Conservation (phyloP, 1,139 yeast genomes). For the Geotrichum aggregatum region DNA sequence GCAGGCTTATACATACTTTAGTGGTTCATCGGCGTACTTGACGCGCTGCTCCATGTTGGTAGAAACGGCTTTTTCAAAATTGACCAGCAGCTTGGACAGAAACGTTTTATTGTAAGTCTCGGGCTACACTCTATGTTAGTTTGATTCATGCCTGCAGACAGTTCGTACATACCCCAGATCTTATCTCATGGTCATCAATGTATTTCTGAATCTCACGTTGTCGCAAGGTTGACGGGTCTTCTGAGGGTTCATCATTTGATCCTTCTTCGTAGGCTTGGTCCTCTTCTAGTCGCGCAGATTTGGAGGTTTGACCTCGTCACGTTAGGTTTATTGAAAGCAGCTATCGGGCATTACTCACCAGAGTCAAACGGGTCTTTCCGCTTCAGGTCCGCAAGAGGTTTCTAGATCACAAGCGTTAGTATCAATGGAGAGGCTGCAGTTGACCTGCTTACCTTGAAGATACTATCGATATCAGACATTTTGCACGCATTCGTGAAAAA, state of each 20-base stretch:
- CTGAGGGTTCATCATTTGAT: background rate
- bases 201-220: slow-evolving; percentile 19
- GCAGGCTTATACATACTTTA: slow-evolving; percentile 27
- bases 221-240: background rate
- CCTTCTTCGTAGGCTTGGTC: background rate
- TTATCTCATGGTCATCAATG: slow-evolving; percentile 18
- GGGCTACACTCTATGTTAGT: slow-evolving; percentile 2
- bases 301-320: background rate
- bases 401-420: background rate
- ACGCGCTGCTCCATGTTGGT: slow-evolving; percentile 36
- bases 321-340: too few relatives aligned
- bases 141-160: too few relatives aligned
- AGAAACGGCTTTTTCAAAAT: slow-evolving; percentile 31
- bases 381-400: slow-evolving; percentile 7
- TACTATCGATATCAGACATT: slow-evolving; percentile 21
- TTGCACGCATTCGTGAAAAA: background rate
- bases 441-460: slow-evolving; percentile 22
- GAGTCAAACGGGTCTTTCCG: slow-evolving; percentile 1
- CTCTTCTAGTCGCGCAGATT: slow-evolving; percentile 1
- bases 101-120: slow-evolving; percentile 28
- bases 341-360: too few relatives aligned
- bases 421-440: background rate
- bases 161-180: slow-evolving; percentile 3
- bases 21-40: slow-evolving; percentile 36
- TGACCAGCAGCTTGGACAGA: slow-evolving; percentile 28